Percentiles rank a stretch among this genome's conserved stretches.
Evolutionary conservation across 2,329 filamentous ascomycete species (phyloP).

Genomic region (Tolypocladium inflatum): DNA sequence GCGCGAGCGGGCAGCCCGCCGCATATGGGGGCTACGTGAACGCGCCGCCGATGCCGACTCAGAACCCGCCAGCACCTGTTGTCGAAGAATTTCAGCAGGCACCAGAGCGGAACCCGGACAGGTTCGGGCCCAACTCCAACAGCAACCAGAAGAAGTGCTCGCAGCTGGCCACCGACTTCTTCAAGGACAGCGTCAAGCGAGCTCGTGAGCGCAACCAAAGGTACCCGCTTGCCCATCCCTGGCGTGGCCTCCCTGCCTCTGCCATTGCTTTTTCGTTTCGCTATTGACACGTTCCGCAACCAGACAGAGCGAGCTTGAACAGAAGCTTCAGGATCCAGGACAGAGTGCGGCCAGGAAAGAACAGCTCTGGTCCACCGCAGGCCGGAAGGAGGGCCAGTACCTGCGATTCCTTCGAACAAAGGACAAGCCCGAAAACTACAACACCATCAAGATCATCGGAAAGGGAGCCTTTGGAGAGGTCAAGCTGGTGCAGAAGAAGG

Average conservation of each 20-base stretch:
- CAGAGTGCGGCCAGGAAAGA: slow-evolving; percentile 69
- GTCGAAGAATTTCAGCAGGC: slow-evolving; percentile 62
- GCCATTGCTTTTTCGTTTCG: background rate
- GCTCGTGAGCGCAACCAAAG: slow-evolving; percentile 91
- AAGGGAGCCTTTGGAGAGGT: slow-evolving; percentile 99
- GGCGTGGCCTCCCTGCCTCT: background rate
- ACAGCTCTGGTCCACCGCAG: slow-evolving; percentile 74
- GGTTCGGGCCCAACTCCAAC: slow-evolving; percentile 54
- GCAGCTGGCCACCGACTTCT: slow-evolving; percentile 76
- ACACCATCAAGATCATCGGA: slow-evolving; percentile 94
- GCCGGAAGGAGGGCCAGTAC: slow-evolving; percentile 85
- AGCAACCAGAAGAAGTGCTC: slow-evolving; percentile 64
- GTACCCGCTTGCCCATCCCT: slow-evolving; percentile 37
- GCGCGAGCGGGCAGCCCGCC: slow-evolving; percentile 52
- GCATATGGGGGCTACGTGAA: slow-evolving; percentile 58
- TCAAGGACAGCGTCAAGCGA: slow-evolving; percentile 96
- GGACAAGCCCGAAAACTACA: slow-evolving; percentile 90
- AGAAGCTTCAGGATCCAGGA: slow-evolving; percentile 68
- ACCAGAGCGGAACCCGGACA: slow-evolving; percentile 80
- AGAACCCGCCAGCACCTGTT: slow-evolving; percentile 43
- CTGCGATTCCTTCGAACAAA: slow-evolving; percentile 89
- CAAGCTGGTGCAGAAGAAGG: slow-evolving; percentile 92
- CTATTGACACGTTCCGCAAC: slow-evolving; percentile 1
- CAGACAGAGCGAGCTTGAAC: slow-evolving; percentile 88
- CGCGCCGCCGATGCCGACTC: slow-evolving; percentile 54